Evolutionary conservation across 2,329 filamentous ascomycete genomes (phyloP).

Genomic region (Penicillium janthinellum): DNA sequence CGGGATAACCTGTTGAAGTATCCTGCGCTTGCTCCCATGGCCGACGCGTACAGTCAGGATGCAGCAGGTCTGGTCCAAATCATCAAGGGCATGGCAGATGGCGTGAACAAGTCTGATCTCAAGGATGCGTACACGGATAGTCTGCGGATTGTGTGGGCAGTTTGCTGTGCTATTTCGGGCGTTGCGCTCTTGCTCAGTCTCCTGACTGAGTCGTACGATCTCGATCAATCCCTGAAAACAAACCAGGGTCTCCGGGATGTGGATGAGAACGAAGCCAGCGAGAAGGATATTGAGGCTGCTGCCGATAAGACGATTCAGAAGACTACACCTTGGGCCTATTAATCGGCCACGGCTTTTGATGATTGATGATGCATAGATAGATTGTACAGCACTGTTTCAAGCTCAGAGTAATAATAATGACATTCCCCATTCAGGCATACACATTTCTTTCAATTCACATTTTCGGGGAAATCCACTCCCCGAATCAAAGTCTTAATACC

Average conservation of each 20-base stretch:
- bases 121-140: constrained; percentile 58
- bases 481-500: constrained; percentile 29
- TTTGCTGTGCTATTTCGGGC: constrained; percentile 56
- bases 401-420: constrained; percentile 2
- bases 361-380: constrained; percentile 6
- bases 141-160: constrained; percentile 58
- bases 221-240: constrained; percentile 43
- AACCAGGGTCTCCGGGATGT: constrained; percentile 26
- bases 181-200: constrained; percentile 55
- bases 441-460: not conserved
- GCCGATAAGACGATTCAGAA: constrained; percentile 2
- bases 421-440: not conserved
- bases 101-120: constrained; percentile 45
- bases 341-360: not conserved
- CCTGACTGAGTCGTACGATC: constrained; percentile 54
- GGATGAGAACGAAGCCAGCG: constrained; percentile 5
- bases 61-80: constrained; percentile 61
- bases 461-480: constrained; percentile 16
- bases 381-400: constrained; percentile 8
- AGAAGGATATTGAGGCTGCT: constrained; percentile 22
- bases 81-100: constrained; percentile 57
- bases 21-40: constrained; percentile 51
- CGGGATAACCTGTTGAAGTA: constrained; percentile 52
- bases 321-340: constrained; percentile 19
- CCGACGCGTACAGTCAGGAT: constrained; percentile 56